Evolutionary conservation across 352 stramenopile species (phyloP).

Genomic region (Pythium periplocum): DNA sequence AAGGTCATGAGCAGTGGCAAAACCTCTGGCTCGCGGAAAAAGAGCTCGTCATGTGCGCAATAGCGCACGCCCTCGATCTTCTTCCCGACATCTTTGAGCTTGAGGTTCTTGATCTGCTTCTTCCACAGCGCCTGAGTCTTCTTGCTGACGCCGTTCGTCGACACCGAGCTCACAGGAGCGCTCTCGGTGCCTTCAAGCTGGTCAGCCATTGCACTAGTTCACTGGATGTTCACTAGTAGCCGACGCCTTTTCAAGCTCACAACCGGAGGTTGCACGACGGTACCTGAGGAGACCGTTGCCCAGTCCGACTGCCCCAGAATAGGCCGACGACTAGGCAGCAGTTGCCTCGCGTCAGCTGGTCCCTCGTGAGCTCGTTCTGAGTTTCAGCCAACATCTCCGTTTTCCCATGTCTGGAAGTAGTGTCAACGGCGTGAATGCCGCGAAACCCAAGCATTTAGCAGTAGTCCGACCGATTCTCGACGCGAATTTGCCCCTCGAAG

Average conservation of each 20-base stretch:
- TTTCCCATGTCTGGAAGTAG: conserved; percentile 4
- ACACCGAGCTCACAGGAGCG: neutral
- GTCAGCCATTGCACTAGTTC: no score
- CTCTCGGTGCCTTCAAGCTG: no score
- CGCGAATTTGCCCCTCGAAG: conserved; percentile 1
- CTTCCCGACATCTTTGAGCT: conserved; percentile 59
- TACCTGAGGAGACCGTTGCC: no score
- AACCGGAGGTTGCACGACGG: no score
- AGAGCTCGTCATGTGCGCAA: conserved; percentile 42
- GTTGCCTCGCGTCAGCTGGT: no score
- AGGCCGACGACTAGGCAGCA: no score
- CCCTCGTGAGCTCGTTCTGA: no score
- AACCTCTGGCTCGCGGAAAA: conserved; percentile 58
- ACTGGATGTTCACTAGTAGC: no score
- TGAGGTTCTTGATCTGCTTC: conserved; percentile 55
- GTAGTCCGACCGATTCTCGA: conserved; percentile 47
- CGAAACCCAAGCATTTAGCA: conserved; percentile 44
- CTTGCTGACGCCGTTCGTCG: conserved; percentile 3
- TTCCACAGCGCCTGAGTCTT: conserved; percentile 29
- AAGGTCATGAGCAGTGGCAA: conserved; percentile 42
- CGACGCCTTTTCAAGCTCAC: neutral
- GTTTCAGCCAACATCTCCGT: no score
- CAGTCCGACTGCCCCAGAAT: no score
- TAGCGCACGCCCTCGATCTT: conserved; percentile 54
- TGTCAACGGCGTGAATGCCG: conserved; percentile 27